Evolutionary conservation across 805 yeast genomes (phyloP).

Genomic region (Ogataea haglerorum): DNA sequence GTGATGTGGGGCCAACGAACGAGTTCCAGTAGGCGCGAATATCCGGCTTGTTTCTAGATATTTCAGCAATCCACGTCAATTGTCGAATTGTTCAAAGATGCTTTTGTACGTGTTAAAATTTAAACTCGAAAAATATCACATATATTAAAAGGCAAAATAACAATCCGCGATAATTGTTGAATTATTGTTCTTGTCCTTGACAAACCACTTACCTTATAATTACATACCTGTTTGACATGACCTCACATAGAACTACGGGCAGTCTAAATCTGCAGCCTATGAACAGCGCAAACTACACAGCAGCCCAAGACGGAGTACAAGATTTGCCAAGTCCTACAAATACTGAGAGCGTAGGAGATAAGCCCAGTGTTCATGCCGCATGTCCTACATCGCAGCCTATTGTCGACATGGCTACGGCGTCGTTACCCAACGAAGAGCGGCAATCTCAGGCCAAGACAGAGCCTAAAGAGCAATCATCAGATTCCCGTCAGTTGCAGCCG

Average conservation of each 20-base stretch:
- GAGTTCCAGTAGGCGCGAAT: background rate
- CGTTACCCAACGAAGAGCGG: conserved; percentile 7
- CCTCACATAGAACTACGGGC: conserved; percentile 22
- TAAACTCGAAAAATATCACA: conserved; percentile 2
- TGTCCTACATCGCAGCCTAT: conserved; percentile 15
- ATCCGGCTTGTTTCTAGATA: background rate
- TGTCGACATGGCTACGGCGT: conserved; percentile 15
- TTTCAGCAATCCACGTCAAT: conserved; percentile 1
- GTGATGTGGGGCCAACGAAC: background rate
- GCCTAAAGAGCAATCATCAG: background rate
- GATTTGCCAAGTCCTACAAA: conserved; percentile 2
- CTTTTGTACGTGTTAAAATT: conserved; percentile 9
- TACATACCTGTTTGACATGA: conserved; percentile 13
- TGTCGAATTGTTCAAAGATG: conserved; percentile 2
- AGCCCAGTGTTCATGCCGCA: background rate
- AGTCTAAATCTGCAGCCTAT: conserved; percentile 32
- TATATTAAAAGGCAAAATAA: conserved; percentile 1
- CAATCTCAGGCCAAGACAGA: background rate
- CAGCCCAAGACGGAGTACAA: conserved; percentile 29
- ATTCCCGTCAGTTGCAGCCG: background rate
- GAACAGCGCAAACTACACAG: conserved; percentile 32
- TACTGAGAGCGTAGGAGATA: conserved; percentile 1
- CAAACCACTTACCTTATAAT: background rate
- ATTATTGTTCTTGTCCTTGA: background rate
- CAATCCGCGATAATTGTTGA: background rate